Evolutionary conservation across 2,329 filamentous ascomycete genomes (phyloP), one percentile per base, ranked within the genome.

Genomic region (Nemania abortiva): DNA sequence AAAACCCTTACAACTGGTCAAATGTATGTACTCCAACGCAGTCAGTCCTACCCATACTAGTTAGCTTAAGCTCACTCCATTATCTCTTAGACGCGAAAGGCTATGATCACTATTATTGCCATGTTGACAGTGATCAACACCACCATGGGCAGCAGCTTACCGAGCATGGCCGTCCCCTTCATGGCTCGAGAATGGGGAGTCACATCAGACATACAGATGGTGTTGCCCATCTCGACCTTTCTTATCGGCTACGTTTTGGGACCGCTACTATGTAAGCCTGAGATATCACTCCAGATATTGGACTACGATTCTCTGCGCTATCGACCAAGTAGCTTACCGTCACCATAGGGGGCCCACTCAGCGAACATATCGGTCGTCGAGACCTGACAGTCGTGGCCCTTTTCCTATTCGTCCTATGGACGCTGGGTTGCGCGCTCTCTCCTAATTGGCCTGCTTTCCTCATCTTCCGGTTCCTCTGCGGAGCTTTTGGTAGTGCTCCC

Each of bases 71-170:
- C 45, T 57, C 50, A 31, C 20, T 53, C 59, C 31, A 66, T 52
- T 11, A 20, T 31, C 31, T 20, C 24, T 20, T 70, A 89, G 85
- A 73, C 73, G 58, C 88, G 84, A 73, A 92, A 92, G 75, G 71
- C 79, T 1, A 80, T 82, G 45, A 83, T 92, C 6, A 75, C 90
- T 1, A 74, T 87, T 29, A 83, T 87, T 0, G 85, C 86, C 1
- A 88, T 89, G 80, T 77, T 86, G 70, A 83, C 86, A 62, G 89
- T 92, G 52, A 82, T 91, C 76, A 93, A 93, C 77, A 89, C 86
- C 29, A 92, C 90, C 10, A 87, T 92, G 80, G 88, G 87, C 1
- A 91, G 87, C 50, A 84, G 89, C 0, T 82, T 93, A 5, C 89
- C 90, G 1, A 88, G 88, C 64, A 90, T 90, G 77, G 88, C 88